Evolutionary conservation across 2,329 filamentous ascomycete genomes (phyloP).

Genomic region (Pseudogymnoascus sp.): DNA sequence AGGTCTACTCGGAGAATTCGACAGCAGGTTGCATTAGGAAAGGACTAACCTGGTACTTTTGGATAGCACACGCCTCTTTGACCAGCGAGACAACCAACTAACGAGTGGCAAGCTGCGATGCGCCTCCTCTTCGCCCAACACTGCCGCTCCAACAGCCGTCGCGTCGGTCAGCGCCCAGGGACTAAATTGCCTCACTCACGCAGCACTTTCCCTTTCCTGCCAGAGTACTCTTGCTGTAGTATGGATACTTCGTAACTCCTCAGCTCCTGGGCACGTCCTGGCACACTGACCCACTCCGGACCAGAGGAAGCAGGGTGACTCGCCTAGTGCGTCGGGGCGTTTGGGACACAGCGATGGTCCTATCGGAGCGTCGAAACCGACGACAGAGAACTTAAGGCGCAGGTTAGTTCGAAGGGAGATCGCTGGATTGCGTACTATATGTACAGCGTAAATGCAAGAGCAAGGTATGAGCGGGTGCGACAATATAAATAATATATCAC

Average conservation of each 20-base stretch:
- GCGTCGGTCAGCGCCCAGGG: too few species aligned
- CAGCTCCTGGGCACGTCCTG: neutral
- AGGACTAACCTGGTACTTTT: neutral
- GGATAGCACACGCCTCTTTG: neutral
- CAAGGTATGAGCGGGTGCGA: neutral
- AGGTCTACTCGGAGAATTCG: neutral
- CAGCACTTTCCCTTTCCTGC: neutral
- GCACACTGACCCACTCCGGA: neutral
- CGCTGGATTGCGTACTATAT: neutral
- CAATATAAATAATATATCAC: slow-evolving; percentile 1
- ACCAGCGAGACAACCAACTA: neutral
- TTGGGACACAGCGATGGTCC: neutral
- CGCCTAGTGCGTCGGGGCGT: slow-evolving; percentile 2
- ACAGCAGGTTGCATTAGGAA: neutral
- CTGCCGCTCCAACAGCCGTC: neutral
- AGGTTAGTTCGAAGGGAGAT: neutral
- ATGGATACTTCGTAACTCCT: neutral
- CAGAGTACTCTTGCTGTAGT: neutral
- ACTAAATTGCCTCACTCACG: neutral
- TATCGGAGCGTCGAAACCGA: neutral
- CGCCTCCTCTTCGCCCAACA: neutral
- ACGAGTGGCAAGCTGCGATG: neutral
- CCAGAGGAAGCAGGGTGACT: slow-evolving; percentile 6
- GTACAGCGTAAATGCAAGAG: neutral
- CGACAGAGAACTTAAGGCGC: neutral